A percentile compares a stretch with the other conserved stretches of the same genome.
Evolutionary conservation across 2,329 filamentous ascomycete species (phyloP).

Genomic region (Arthroderma uncinatum): DNA sequence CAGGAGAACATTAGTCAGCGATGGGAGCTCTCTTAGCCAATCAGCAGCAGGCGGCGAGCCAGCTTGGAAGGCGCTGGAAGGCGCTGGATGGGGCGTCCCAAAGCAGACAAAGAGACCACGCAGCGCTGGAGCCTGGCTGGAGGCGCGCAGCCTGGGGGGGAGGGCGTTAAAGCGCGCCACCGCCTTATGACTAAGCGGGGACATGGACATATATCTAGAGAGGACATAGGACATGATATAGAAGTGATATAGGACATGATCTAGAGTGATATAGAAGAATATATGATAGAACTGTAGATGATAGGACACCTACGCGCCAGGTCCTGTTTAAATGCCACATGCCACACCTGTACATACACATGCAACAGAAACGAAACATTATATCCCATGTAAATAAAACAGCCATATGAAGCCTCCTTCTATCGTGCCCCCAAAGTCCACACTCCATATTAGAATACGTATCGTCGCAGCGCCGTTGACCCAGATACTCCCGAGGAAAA

Average conservation of each 20-base stretch:
- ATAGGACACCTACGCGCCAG: background rate
- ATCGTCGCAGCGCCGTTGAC: background rate
- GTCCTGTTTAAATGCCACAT: background rate
- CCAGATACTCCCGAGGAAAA: background rate
- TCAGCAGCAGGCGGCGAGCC: conserved; percentile 3
- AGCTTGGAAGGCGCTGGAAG: conserved; percentile 13
- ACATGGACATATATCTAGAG: background rate
- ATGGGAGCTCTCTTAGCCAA: conserved; percentile 5
- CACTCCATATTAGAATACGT: background rate
- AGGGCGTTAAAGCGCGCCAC: background rate
- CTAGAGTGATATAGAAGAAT: background rate
- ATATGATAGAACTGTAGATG: background rate
- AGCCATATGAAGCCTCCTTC: background rate
- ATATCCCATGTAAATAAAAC: background rate
- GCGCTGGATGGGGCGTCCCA: conserved; percentile 5
- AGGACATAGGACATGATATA: background rate
- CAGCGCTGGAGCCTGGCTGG: conserved; percentile 5
- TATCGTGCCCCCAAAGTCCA: background rate
- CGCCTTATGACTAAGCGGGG: background rate
- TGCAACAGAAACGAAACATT: background rate
- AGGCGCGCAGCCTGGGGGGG: background rate
- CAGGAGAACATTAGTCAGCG: background rate
- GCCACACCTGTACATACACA: conserved; percentile 2
- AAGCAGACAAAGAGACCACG: conserved; percentile 2
- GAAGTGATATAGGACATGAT: too few species aligned